Percentiles rank a stretch among this genome's conserved stretches.
These are phyloP conservation scores for Lathyrus sativus DNA, from an alignment of 306 rosid genomes.

Conservation along the genomic window DNA sequence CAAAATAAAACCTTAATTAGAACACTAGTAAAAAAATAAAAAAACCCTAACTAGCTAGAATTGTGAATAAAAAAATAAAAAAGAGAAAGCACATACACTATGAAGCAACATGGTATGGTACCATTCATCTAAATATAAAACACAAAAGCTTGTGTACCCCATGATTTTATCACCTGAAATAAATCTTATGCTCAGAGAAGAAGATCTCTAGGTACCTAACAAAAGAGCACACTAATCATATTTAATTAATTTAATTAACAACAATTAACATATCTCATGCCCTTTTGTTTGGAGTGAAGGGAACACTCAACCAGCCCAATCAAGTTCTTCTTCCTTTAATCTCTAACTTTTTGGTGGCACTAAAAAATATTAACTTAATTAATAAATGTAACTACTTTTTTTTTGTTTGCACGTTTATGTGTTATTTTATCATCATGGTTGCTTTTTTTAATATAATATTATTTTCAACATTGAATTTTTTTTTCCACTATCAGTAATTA, in stretches of 20 bases:
- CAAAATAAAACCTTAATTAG: slow-evolving; percentile 34
- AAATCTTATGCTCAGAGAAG: slow-evolving; percentile 73
- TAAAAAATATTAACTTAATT: slow-evolving; percentile 35
- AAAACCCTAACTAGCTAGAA: background rate
- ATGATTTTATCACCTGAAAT: slow-evolving; percentile 74
- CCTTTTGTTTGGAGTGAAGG: slow-evolving; percentile 87
- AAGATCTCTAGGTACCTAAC: slow-evolving; percentile 54
- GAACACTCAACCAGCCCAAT: slow-evolving; percentile 75
- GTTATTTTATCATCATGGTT: slow-evolving; percentile 73
- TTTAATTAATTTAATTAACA: slow-evolving; percentile 37
- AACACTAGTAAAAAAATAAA: background rate
- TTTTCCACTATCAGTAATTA: no score
- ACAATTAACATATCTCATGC: slow-evolving; percentile 49
- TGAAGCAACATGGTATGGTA: slow-evolving; percentile 41
- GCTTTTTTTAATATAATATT: slow-evolving; percentile 37
- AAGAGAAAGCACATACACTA: slow-evolving; percentile 24
- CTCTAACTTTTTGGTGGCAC: slow-evolving; percentile 68
- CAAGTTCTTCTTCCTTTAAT: slow-evolving; percentile 40
- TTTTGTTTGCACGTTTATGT: slow-evolving; percentile 53
- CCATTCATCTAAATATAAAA: slow-evolving; percentile 27
- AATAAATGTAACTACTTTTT: slow-evolving; percentile 33
- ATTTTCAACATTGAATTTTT: slow-evolving; percentile 12
- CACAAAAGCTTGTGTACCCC: slow-evolving; percentile 46
- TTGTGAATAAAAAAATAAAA: slow-evolving; percentile 16
- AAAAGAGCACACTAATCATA: slow-evolving; percentile 31